Conservation (phyloP, 345 rosid genomes). For the Eucalyptus lansdowneana region DNA sequence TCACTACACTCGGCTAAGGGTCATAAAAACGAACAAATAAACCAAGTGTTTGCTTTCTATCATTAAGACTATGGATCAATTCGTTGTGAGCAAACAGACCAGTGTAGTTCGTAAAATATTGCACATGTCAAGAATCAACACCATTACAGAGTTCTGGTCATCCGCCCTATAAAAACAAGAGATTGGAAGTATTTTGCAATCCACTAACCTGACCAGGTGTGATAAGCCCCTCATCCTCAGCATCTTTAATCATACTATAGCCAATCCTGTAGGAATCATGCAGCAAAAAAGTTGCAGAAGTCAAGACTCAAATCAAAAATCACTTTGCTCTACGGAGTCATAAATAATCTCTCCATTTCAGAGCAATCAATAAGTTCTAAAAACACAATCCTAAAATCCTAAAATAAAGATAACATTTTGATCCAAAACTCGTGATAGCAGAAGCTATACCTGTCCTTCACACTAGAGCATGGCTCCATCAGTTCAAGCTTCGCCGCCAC, state of each 20-base stretch:
- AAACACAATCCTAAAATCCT: neutral
- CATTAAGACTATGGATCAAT: neutral
- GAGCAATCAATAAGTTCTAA: neutral
- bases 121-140: neutral
- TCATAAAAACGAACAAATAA: neutral
- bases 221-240: slow-evolving; percentile 63
- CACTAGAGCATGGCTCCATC: slow-evolving; percentile 76
- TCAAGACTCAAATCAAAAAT: neutral
- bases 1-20: neutral
- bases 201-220: slow-evolving; percentile 61
- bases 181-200: neutral
- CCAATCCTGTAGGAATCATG: slow-evolving; percentile 48
- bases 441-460: slow-evolving; percentile 57
- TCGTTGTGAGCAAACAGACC: neutral
- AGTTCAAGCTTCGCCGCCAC: slow-evolving; percentile 79
- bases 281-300: neutral
- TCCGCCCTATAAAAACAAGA: neutral
- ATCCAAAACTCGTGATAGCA: neutral
- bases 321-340: neutral
- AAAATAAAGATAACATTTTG: neutral
- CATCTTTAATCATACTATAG: slow-evolving; percentile 85
- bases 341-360: neutral
- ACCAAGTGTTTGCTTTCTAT: neutral
- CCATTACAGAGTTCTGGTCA: neutral
- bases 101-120: neutral